Percentiles rank a stretch among this genome's conserved stretches.
These are phyloP conservation scores for Agrostemma githago DNA, from an alignment of 148 eudicot genomes.

Conservation along the genomic window DNA sequence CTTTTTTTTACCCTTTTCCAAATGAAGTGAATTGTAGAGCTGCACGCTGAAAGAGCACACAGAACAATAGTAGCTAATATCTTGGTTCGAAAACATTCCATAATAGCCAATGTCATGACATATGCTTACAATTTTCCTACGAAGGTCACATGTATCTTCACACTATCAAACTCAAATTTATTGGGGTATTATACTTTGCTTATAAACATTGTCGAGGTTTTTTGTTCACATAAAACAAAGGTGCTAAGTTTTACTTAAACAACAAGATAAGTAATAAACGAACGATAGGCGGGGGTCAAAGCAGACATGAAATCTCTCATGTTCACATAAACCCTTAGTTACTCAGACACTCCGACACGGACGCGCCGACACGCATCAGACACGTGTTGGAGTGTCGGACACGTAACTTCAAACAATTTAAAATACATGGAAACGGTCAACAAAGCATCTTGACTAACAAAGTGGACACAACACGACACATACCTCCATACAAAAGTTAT, in stretches of 20 bases:
- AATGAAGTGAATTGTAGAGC: not conserved
- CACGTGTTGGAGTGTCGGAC: no score
- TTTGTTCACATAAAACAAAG: not conserved
- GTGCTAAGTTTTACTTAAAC: not conserved
- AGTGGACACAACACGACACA: no score
- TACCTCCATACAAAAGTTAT: no score
- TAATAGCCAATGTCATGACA: not conserved
- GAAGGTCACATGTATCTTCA: no score
- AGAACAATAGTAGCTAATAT: not conserved
- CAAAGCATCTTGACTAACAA: no score
- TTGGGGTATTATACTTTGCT: not conserved
- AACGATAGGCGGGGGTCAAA: not conserved
- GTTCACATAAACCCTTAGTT: no score
- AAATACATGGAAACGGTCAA: no score
- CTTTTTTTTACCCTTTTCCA: not conserved
- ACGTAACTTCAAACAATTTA: no score
- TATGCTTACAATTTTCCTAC: no score
- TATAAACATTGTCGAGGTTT: not conserved
- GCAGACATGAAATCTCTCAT: not conserved
- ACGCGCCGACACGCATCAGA: no score
- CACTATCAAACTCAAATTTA: not conserved
- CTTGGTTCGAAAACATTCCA: not conserved
- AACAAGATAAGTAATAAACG: not conserved
- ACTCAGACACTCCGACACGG: no score
- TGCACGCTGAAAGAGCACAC: not conserved